Percentiles rank a stretch among this genome's conserved stretches.
Evolutionary conservation across 164 flowering plant genomes (phyloP).

Genomic region (Magnolia changhungtana): DNA sequence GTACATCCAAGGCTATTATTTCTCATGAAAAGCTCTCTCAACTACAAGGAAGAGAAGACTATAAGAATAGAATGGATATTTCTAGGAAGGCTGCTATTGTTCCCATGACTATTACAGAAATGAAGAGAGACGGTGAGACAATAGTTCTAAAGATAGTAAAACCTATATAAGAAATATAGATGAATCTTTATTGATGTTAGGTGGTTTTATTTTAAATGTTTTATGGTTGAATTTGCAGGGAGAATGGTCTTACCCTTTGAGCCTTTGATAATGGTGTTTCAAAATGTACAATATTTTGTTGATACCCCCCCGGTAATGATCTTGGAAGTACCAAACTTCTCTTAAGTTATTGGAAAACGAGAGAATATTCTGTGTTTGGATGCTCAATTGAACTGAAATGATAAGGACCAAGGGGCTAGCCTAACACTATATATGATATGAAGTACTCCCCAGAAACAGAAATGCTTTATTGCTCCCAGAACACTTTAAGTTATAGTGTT

Average conservation of each 20-base stretch:
- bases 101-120: background rate
- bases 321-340: too few species aligned
- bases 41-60: constrained; percentile 27
- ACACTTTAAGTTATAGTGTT: too few species aligned
- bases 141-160: background rate
- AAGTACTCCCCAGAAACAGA: too few species aligned
- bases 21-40: constrained; percentile 50
- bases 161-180: too few species aligned
- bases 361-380: background rate
- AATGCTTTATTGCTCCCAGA: too few species aligned
- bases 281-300: constrained; percentile 57
- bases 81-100: constrained; percentile 11
- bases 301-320: constrained; percentile 57
- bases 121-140: constrained; percentile 30
- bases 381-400: background rate
- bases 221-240: constrained; percentile 27
- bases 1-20: constrained; percentile 48
- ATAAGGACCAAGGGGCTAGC: too few species aligned
- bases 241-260: constrained; percentile 56
- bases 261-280: constrained; percentile 53
- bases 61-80: constrained; percentile 2
- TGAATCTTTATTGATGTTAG: too few species aligned
- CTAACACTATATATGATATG: too few species aligned
- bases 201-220: background rate
- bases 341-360: too few species aligned